Evolutionary conservation across 2,329 filamentous ascomycete genomes (phyloP).

Genomic region (Phaeosphaeriaceae sp.): DNA sequence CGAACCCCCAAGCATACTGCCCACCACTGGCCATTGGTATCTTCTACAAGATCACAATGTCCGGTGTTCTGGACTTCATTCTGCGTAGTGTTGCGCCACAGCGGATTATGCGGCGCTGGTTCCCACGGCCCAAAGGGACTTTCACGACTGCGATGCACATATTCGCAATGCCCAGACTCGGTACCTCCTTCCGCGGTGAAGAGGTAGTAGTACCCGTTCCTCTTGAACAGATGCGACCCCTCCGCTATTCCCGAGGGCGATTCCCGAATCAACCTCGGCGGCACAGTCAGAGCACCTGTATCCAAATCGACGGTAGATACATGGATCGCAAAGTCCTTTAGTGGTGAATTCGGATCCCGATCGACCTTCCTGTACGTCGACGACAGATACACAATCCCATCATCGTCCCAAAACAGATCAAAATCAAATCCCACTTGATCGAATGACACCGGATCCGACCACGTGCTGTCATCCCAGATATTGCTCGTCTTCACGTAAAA

Average conservation of each 20-base stretch:
- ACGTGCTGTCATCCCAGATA: slow-evolving; percentile 20
- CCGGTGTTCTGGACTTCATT: slow-evolving; percentile 43
- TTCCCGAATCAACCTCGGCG: slow-evolving; percentile 33
- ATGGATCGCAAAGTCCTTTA: slow-evolving; percentile 40
- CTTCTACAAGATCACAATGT: slow-evolving; percentile 35
- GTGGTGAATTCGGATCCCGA: slow-evolving; percentile 18
- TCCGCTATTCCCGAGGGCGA: slow-evolving; percentile 32
- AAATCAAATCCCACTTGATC: slow-evolving; percentile 33
- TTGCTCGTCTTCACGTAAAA: slow-evolving; percentile 53
- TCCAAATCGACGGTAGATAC: slow-evolving; percentile 39
- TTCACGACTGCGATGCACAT: slow-evolving; percentile 60
- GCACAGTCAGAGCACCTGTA: slow-evolving; percentile 28
- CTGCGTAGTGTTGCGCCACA: slow-evolving; percentile 42
- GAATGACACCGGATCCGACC: slow-evolving; percentile 34
- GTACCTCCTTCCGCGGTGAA: slow-evolving; percentile 45
- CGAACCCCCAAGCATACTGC: slow-evolving; percentile 46
- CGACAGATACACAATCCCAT: slow-evolving; percentile 58
- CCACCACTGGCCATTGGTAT: slow-evolving; percentile 32
- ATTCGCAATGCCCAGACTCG: slow-evolving; percentile 49
- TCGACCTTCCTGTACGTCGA: slow-evolving; percentile 23
- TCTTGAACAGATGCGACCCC: slow-evolving; percentile 46
- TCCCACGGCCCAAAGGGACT: slow-evolving; percentile 47
- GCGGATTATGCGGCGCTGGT: slow-evolving; percentile 43
- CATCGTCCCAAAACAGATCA: slow-evolving; percentile 60
- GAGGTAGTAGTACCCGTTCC: slow-evolving; percentile 33